Percentiles rank a stretch among this genome's conserved stretches.
Evolutionary conservation across 1,284 basidiomycete species (phyloP).

Genomic region (Pseudozyma flocculosa): DNA sequence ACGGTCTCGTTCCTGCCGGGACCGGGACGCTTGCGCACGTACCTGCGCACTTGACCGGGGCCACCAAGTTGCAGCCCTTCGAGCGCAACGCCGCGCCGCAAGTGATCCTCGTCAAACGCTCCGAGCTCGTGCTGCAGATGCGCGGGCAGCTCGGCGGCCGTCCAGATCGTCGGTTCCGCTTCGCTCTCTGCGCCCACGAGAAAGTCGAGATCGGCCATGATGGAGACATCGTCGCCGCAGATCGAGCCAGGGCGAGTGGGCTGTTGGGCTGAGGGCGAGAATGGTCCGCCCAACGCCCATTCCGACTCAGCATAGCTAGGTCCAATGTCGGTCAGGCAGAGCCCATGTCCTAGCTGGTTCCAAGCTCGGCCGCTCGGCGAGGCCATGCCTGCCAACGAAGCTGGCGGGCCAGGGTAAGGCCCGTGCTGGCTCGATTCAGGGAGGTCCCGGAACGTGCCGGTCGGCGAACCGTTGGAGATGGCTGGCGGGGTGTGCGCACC

Average conservation of each 20-base stretch:
- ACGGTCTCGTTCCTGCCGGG: constrained; percentile 37
- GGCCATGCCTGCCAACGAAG: too few relatives aligned
- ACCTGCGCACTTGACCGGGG: not conserved
- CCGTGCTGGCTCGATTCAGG: too few relatives aligned
- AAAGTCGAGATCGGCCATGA: constrained; percentile 40
- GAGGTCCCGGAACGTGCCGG: too few relatives aligned
- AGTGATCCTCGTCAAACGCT: constrained; percentile 23
- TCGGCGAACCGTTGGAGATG: too few relatives aligned
- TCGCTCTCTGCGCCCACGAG: constrained; percentile 32
- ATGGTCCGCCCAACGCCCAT: constrained; percentile 2
- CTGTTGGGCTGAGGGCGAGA: not conserved
- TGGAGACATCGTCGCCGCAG: constrained; percentile 14
- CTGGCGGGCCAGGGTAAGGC: too few relatives aligned
- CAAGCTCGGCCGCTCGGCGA: not conserved
- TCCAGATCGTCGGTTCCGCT: constrained; percentile 34
- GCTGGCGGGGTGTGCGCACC: too few relatives aligned
- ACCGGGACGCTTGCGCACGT: not conserved
- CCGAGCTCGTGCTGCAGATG: constrained; percentile 20
- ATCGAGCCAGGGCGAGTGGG: not conserved
- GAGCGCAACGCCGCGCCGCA: constrained; percentile 22
- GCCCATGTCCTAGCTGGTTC: constrained; percentile 26
- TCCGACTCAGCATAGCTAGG: not conserved
- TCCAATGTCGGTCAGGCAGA: constrained; percentile 34
- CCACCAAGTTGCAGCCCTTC: not conserved
- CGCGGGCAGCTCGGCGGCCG: too few relatives aligned